phyloP scores from a whole-genome alignment of 208 protist genomes.

The Angomonas ambiguus region DNA sequence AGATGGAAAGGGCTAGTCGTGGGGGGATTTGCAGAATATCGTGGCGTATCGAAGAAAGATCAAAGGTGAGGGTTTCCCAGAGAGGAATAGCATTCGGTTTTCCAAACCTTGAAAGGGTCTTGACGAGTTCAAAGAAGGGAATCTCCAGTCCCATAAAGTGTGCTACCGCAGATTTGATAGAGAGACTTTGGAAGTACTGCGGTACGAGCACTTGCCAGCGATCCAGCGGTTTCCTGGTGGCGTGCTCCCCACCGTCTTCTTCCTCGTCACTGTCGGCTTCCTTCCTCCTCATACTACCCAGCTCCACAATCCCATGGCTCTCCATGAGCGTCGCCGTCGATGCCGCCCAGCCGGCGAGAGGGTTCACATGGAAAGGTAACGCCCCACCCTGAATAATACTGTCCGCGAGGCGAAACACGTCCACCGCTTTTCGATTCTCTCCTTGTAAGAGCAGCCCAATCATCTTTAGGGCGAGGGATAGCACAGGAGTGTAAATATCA shows the following conservation, averaged over 20 bases:
- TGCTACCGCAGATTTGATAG: neutral
- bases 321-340: conserved; percentile 1
- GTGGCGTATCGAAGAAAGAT: neutral
- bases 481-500: conserved; percentile 37
- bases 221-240: neutral
- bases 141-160: neutral
- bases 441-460: neutral
- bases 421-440: neutral
- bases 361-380: neutral
- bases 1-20: conserved; percentile 2
- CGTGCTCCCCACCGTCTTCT: neutral
- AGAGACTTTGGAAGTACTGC: neutral
- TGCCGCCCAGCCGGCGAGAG: neutral
- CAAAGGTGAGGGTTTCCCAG: neutral
- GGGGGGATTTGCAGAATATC: neutral
- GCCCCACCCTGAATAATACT: neutral
- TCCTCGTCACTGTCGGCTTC: neutral
- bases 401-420: conserved; percentile 7
- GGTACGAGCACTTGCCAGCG: neutral
- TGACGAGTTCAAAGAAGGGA: neutral
- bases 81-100: neutral
- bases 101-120: neutral
- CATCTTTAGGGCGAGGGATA: conserved; percentile 21
- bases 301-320: neutral
- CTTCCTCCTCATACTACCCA: neutral